Percentiles rank a stretch among this genome's conserved stretches.
Conservation (phyloP, 2,329 filamentous ascomycete species). For the Cytospora mali region DNA sequence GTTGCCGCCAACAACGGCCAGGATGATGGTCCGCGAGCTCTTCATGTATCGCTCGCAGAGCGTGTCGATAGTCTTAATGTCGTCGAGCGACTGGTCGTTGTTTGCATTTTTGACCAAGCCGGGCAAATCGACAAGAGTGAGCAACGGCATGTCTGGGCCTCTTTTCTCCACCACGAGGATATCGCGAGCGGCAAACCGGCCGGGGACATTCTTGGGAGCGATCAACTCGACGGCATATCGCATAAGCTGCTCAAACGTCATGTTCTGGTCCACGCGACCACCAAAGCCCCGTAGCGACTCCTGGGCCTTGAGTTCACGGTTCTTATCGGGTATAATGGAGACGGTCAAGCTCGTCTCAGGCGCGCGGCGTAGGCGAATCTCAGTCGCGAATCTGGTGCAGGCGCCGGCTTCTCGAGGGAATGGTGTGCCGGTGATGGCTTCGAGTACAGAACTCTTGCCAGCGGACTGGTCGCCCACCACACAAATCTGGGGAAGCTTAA, state of each 20-base stretch:
- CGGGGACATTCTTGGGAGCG: slow-evolving; percentile 52
- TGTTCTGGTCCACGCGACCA: slow-evolving; percentile 47
- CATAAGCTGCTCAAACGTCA: slow-evolving; percentile 55
- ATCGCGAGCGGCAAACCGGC: slow-evolving; percentile 54
- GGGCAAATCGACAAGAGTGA: slow-evolving; percentile 65
- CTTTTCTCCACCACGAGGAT: slow-evolving; percentile 62
- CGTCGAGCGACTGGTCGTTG: slow-evolving; percentile 54
- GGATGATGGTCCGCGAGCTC: slow-evolving; percentile 56
- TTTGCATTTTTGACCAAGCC: slow-evolving; percentile 59
- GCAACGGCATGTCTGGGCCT: slow-evolving; percentile 59
- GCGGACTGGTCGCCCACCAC: slow-evolving; percentile 67
- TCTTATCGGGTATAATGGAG: slow-evolving; percentile 58
- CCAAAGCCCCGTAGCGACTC: slow-evolving; percentile 51
- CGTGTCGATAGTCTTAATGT: slow-evolving; percentile 54
- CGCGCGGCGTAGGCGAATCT: slow-evolving; percentile 57
- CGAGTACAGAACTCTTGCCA: slow-evolving; percentile 65
- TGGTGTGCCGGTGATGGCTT: slow-evolving; percentile 63
- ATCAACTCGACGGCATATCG: slow-evolving; percentile 53
- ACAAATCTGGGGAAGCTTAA: slow-evolving; percentile 61
- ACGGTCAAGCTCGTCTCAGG: slow-evolving; percentile 50
- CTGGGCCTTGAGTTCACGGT: slow-evolving; percentile 50
- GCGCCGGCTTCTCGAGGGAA: slow-evolving; percentile 63
- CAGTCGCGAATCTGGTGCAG: slow-evolving; percentile 64
- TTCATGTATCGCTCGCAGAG: slow-evolving; percentile 60
- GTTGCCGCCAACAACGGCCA: slow-evolving; percentile 59